Base-by-base conservation (phyloP, 306 rosid species). In the Fagus sylvatica region DNA sequence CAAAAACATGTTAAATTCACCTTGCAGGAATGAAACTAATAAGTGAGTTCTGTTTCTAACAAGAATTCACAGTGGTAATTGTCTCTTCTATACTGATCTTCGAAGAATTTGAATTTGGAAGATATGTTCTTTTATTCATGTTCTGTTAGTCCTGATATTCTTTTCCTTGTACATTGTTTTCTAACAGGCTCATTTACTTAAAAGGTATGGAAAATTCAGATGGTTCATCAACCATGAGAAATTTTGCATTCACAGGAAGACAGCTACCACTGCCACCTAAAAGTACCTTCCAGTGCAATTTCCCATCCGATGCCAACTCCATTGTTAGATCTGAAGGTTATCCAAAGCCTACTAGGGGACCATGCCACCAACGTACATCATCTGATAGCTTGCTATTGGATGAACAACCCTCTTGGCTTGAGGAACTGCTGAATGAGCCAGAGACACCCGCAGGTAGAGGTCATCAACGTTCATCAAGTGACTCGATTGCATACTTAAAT, bases 381-480 rank as follows among this genome's bases (percentile, higher is more conserved):
- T 83, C 86, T 8, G 83, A 74, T 56, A 78, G 74, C 76, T 33
- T 59, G 46, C 55, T 74, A 16, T 57, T 60, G 40, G 83, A 83
- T 43, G 86, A 83, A 41, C 76, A 56, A 49, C 83, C 83, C n/a
- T 78, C 83, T 71, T 83, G 86, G 86, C 80, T 83, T 15, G 69
- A 78, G 30, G 86, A 83, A 16, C 76, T 83, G n/a, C 86, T 83
- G 62, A 36, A 83, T 42, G 86, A 78, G 75, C 86, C 77, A 13
- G 77, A 83, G 65, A 69, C 77, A 33, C 83, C 83, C 40, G 51
- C 53, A 34, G 7, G 77, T 34, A 51, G 64, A 41, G 74, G 80
- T 22, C 83, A 78, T 62, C 71, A 76, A 51, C 86, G 86, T 36
- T 83, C 80, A 61, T 83, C 82, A 5, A 83, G 86, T 60, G 82